These are phyloP conservation scores for Penicillium oxalicum DNA, from an alignment of 2,329 filamentous ascomycete genomes.

Conservation along the genomic window DNA sequence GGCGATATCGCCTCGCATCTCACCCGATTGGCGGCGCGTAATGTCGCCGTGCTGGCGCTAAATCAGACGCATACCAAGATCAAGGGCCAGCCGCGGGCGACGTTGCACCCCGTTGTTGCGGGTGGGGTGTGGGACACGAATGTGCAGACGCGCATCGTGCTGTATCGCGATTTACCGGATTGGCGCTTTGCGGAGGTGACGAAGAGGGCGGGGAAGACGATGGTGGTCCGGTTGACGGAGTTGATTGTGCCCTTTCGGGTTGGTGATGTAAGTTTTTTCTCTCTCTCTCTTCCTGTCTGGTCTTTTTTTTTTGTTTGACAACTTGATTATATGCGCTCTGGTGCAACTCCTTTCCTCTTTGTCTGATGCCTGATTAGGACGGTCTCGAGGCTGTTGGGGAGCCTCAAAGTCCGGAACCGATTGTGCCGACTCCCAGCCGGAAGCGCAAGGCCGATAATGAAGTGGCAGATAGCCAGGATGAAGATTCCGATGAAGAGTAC, in stretches of 20 bases:
- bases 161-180: constrained; percentile 69
- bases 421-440: constrained; percentile 14
- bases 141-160: constrained; percentile 64
- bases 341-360: not conserved
- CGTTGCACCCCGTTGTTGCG: constrained; percentile 68
- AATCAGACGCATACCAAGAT: constrained; percentile 81
- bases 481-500: constrained; percentile 31
- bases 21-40: constrained; percentile 67
- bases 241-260: constrained; percentile 39
- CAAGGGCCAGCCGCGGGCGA: constrained; percentile 58
- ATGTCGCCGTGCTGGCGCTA: constrained; percentile 66
- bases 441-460: constrained; percentile 41
- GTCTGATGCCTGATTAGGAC: constrained; percentile 4
- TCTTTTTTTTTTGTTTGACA: not conserved
- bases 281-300: not conserved
- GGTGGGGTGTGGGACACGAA: constrained; percentile 74
- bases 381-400: constrained; percentile 4
- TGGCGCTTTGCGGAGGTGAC: constrained; percentile 57
- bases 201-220: constrained; percentile 54
- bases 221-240: constrained; percentile 22
- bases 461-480: constrained; percentile 42
- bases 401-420: not conserved
- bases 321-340: too few relatives aligned
- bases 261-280: constrained; percentile 25
- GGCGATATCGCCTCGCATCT: constrained; percentile 56